Conservation (phyloP, 2,329 filamentous ascomycete species). For the Lasiodiplodia citricola region DNA sequence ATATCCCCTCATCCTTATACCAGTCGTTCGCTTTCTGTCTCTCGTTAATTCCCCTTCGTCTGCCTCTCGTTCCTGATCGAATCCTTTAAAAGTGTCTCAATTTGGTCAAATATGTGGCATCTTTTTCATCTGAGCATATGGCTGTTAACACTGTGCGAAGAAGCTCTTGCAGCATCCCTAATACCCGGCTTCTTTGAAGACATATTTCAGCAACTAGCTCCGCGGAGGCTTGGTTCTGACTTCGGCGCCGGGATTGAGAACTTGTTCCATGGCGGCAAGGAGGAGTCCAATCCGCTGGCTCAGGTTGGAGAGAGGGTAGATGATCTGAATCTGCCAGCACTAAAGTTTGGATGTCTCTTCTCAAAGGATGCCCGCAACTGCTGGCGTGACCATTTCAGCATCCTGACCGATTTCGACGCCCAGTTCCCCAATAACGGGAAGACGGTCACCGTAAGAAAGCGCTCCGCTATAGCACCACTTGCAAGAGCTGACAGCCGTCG, state of each 20-base stretch:
- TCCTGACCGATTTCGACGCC: conserved; percentile 52
- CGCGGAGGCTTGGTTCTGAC: neutral
- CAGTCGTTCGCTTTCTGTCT: neutral
- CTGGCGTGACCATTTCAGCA: conserved; percentile 50
- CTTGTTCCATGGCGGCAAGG: neutral
- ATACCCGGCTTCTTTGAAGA: neutral
- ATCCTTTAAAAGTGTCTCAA: neutral
- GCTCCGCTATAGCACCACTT: conserved; percentile 30
- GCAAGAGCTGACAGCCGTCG: conserved; percentile 28
- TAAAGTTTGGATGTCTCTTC: conserved; percentile 9
- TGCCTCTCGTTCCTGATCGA: neutral
- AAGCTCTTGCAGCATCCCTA: neutral
- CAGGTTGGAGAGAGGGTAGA: conserved; percentile 1
- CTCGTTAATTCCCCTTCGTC: neutral
- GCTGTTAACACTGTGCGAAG: conserved; percentile 11
- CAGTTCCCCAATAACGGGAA: conserved; percentile 48
- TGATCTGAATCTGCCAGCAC: neutral
- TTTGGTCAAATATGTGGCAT: neutral
- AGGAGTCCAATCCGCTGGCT: neutral
- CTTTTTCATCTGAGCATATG: conserved; percentile 9
- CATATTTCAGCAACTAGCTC: neutral
- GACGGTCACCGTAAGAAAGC: conserved; percentile 36
- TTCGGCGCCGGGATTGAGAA: neutral
- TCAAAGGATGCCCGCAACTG: conserved; percentile 40
- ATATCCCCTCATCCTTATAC: neutral